Evolutionary conservation across 2,329 filamentous ascomycete genomes (phyloP), one percentile per base, ranked within the genome.

Genomic region (Beauveria medogensis): DNA sequence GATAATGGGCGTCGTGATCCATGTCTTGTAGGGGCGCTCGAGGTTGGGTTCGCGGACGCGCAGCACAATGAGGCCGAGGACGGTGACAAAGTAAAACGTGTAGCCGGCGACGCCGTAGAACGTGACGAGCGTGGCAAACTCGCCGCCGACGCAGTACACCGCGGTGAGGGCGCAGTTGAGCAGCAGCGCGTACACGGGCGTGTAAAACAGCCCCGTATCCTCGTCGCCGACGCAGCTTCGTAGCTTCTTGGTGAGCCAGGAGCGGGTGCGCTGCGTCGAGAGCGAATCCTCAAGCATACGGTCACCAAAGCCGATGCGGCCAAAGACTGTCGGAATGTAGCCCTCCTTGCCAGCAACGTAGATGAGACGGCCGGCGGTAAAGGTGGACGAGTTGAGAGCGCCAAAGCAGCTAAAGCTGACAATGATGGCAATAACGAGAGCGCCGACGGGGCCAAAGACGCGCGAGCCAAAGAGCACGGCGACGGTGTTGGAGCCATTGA

Each of bases 41-140:
- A 99, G 81, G 64, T 87, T 80, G 4, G 94, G 94, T 73, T 99
- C 94, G 64, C 83, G 84, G 34, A 97, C 91, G 34, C 94, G 83
- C 64, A 99, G 80, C 57, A 99, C 84, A 64, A 99, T 97, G 54
- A 99, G 81, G 0, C 94, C 94, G 0, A 99, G 83, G 0, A 99
- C 94, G 0, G 93, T 95, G 60, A 96, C 78, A 73, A 99, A 99
- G 77, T 99, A 99, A 72, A 99, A 99, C 0, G 91, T 91, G 73
- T 99, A 99, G 16, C 92, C 92, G 0, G 94, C 94, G 14, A 99
- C 94, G 61, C 94, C 94, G 75, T 97, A 97, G 72, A 99, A 99
- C 0, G 94, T 97, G 61, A 97, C 82, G 2, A 99, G 83, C 0
- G 93, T 96, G 57, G 86, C 82, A 71, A 99, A 97, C 72, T 96